Evolutionary conservation across 495 filamentous ascomycete species (phyloP).

Genomic region (Aspergillus bertholletiae): DNA sequence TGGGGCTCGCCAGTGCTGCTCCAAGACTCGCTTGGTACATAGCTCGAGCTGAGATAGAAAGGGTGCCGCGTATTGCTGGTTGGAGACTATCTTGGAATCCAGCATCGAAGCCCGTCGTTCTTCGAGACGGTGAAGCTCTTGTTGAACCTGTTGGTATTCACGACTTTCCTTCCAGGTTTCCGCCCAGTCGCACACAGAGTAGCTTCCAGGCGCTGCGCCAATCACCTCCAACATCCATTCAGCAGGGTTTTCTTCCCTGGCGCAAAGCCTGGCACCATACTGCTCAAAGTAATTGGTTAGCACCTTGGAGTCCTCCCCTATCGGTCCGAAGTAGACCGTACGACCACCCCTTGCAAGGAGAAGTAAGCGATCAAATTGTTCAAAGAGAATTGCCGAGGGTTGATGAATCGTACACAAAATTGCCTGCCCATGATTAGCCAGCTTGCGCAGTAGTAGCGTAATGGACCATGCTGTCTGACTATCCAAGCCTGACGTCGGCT

Average conservation of each 20-base stretch:
- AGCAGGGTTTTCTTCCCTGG: slow-evolving; percentile 70
- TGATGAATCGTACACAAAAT: slow-evolving; percentile 94
- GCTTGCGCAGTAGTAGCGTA: slow-evolving; percentile 70
- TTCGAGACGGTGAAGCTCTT: too few species aligned
- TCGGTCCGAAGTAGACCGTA: slow-evolving; percentile 85
- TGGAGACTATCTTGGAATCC: slow-evolving; percentile 48
- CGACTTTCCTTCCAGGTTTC: slow-evolving; percentile 69
- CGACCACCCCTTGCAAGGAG: slow-evolving; percentile 73
- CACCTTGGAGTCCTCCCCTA: slow-evolving; percentile 72
- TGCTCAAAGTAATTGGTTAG: slow-evolving; percentile 70
- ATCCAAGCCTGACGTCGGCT: slow-evolving; percentile 85
- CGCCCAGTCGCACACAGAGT: slow-evolving; percentile 74
- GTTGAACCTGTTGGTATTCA: slow-evolving; percentile 61
- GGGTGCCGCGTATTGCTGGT: slow-evolving; percentile 48
- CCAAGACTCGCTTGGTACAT: slow-evolving; percentile 62
- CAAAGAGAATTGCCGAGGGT: slow-evolving; percentile 84
- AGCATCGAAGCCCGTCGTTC: too few species aligned
- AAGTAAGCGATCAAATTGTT: slow-evolving; percentile 82
- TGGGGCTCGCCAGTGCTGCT: slow-evolving; percentile 88
- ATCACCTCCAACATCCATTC: slow-evolving; percentile 95
- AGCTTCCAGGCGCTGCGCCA: slow-evolving; percentile 76
- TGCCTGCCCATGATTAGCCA: slow-evolving; percentile 80
- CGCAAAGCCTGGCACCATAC: slow-evolving; percentile 68
- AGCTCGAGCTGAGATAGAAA: slow-evolving; percentile 44
- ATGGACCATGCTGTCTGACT: slow-evolving; percentile 87